A percentile compares a stretch with the other conserved stretches of the same genome.
phyloP scores from a whole-genome alignment of 2,329 filamentous ascomycete species.

The Huntiella omanensis region DNA sequence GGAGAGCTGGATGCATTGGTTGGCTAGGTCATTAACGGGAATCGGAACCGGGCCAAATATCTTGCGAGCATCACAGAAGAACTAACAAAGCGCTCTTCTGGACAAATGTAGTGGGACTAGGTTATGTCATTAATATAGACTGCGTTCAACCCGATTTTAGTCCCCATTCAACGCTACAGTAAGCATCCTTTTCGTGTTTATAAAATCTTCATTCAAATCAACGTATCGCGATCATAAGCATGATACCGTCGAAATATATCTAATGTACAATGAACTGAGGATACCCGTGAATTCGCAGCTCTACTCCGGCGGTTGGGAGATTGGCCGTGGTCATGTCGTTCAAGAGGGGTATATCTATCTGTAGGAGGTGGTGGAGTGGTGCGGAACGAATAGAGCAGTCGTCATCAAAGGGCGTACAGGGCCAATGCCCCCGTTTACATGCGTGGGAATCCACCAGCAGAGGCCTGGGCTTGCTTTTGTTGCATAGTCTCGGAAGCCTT shows the following conservation, averaged over 20 bases:
- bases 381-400: neutral
- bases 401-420: too few relatives aligned
- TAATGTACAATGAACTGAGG: constrained; percentile 10
- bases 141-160: neutral
- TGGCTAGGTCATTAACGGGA: constrained; percentile 40
- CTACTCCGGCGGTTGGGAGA: too few relatives aligned
- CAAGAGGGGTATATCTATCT: too few relatives aligned
- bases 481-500: constrained; percentile 97
- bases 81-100: neutral
- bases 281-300: neutral
- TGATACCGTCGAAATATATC: constrained; percentile 3
- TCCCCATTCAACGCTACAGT: neutral
- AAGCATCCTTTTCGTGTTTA: neutral
- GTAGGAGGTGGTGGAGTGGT: neutral
- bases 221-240: neutral
- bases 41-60: constrained; percentile 43
- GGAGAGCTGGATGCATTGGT: constrained; percentile 46
- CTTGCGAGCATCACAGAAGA: constrained; percentile 16
- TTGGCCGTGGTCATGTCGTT: too few relatives aligned
- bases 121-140: neutral
- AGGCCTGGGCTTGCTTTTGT: constrained; percentile 52
- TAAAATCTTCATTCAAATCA: neutral
- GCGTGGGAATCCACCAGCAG: constrained; percentile 7
- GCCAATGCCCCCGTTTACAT: constrained; percentile 4
- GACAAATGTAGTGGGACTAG: neutral